These are phyloP conservation scores for Mucor indicus DNA, from an alignment of 371 early-diverging fungal genomes.

Conservation along the genomic window DNA sequence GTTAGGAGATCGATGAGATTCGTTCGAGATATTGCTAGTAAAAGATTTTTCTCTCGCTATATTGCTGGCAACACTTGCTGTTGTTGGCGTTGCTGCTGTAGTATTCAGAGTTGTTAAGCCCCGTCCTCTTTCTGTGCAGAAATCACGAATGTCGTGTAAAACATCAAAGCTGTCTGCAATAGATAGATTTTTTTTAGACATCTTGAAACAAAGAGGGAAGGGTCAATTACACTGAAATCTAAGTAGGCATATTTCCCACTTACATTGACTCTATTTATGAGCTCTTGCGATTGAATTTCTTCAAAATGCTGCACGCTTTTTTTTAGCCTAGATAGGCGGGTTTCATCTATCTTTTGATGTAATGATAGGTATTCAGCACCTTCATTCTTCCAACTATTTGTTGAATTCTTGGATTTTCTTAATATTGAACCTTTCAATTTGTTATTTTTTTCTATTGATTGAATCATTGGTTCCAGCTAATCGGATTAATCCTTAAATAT, in stretches of 20 bases:
- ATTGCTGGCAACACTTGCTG: too few species aligned
- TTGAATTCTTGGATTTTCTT: constrained; percentile 17
- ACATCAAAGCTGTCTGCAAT: constrained; percentile 5
- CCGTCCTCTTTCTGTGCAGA: constrained; percentile 12
- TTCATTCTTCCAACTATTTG: constrained; percentile 4
- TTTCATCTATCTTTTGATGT: constrained; percentile 49
- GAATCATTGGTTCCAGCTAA: constrained; percentile 9
- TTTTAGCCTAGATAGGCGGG: constrained; percentile 40
- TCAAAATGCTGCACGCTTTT: constrained; percentile 42
- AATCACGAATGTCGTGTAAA: constrained; percentile 13
- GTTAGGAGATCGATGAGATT: constrained; percentile 13
- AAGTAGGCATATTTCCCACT: not conserved
- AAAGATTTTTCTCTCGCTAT: constrained; percentile 3
- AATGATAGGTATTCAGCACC: constrained; percentile 12
- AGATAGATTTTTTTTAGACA: constrained; percentile 2
- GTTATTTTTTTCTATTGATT: constrained; percentile 4
- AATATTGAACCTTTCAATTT: constrained; percentile 5
- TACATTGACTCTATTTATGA: constrained; percentile 19
- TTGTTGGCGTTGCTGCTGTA: not conserved
- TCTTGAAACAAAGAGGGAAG: not conserved
- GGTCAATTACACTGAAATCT: not conserved
- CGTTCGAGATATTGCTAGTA: constrained; percentile 4
- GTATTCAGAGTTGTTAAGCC: not conserved
- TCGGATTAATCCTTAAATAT: too few species aligned
- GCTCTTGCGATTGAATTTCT: constrained; percentile 44